Evolutionary conservation across 768 basidiomycete genomes (phyloP).

Genomic region (Mycena pura): DNA sequence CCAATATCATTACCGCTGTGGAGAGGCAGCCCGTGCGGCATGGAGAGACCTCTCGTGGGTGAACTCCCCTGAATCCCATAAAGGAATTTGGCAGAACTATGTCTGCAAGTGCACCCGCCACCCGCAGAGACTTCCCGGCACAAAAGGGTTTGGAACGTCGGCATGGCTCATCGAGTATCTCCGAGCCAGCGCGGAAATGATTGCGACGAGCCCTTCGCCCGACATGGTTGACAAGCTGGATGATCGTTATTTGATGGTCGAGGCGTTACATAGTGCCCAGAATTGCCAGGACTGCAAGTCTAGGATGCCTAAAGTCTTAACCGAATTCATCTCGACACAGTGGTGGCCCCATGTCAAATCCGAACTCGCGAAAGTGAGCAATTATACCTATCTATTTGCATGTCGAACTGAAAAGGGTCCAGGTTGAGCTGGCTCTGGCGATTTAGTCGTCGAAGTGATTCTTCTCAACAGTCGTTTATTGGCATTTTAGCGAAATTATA

Average conservation of each 20-base stretch:
- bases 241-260: background rate
- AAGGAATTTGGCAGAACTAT: background rate
- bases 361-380: background rate
- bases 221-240: background rate
- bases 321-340: background rate
- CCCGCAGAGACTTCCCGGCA: background rate
- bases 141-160: background rate
- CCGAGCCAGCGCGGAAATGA: background rate
- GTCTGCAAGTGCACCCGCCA: background rate
- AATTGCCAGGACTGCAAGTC: background rate
- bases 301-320: background rate
- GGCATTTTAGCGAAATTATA: background rate
- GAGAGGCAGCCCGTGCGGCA: background rate
- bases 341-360: background rate
- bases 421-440: background rate
- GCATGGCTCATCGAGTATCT: background rate
- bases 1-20: slow-evolving; percentile 8
- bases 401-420: background rate
- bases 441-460: background rate
- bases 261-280: background rate
- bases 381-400: background rate
- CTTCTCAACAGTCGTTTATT: background rate
- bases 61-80: background rate
- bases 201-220: background rate
- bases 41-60: background rate